Conservation (phyloP, 139 green algal genomes). For the Picochlorum sp. region DNA sequence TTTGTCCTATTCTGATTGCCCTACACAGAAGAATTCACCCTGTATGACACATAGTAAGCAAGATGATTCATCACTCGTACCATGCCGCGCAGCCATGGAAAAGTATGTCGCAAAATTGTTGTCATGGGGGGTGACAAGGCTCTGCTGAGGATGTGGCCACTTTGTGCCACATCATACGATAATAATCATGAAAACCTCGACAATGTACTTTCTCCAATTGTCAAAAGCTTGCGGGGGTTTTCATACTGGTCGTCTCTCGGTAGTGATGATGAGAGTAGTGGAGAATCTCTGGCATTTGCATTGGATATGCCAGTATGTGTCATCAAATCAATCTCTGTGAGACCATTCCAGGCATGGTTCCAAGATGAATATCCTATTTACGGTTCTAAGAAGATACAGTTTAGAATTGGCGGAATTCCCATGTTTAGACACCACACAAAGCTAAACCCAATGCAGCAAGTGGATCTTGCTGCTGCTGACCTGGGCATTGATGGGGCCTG, state of each 20-base stretch:
- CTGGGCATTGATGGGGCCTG: neutral
- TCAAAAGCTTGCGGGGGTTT: neutral
- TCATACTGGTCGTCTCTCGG: conserved; percentile 22
- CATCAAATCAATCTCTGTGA: conserved; percentile 22
- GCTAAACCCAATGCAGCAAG: neutral
- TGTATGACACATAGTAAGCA: too few species aligned
- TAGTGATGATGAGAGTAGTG: conserved; percentile 8
- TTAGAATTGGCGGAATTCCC: conserved; percentile 21
- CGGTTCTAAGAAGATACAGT: conserved; percentile 11
- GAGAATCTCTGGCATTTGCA: conserved; percentile 20
- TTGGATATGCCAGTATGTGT: conserved; percentile 35
- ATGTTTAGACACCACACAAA: neutral
- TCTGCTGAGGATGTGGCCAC: conserved; percentile 1
- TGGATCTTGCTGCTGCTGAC: neutral
- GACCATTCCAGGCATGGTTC: conserved; percentile 34
- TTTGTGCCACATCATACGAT: conserved; percentile 30
- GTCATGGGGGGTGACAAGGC: too few species aligned
- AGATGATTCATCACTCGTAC: too few species aligned
- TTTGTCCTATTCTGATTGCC: too few species aligned
- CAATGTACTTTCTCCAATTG: conserved; percentile 25
- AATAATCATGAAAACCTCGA: conserved; percentile 21
- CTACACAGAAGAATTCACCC: too few species aligned
- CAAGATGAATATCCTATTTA: conserved; percentile 31
- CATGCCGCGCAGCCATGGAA: too few species aligned
- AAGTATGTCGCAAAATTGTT: too few species aligned